phyloP scores from a whole-genome alignment of 768 basidiomycete species.

The Grammothele lineata region DNA sequence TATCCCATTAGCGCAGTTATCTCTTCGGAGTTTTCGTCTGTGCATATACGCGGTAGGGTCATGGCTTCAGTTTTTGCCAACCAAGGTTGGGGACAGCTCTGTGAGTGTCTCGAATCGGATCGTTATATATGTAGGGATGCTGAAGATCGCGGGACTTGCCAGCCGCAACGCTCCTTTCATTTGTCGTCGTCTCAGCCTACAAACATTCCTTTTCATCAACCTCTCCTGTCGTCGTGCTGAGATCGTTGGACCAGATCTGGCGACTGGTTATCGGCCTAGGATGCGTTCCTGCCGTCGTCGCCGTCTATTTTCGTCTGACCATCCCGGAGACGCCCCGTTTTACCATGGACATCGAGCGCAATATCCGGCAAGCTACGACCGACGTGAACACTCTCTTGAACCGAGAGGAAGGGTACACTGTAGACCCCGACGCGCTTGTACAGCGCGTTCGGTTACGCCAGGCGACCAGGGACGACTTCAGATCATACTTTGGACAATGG shows the following conservation, averaged over 20 bases:
- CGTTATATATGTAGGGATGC: not conserved
- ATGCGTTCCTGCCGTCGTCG: constrained; percentile 39
- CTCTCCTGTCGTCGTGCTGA: constrained; percentile 31
- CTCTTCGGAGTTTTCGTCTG: constrained; percentile 45
- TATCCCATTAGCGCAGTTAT: constrained; percentile 46
- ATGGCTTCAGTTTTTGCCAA: constrained; percentile 47
- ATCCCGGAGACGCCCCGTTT: constrained; percentile 47
- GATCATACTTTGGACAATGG: constrained; percentile 63
- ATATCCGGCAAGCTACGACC: constrained; percentile 37
- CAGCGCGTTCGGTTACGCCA: constrained; percentile 46
- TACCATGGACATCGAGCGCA: constrained; percentile 48
- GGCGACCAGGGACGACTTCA: constrained; percentile 50
- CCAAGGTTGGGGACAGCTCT: constrained; percentile 42
- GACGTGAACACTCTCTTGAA: constrained; percentile 39
- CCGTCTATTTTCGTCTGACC: constrained; percentile 44
- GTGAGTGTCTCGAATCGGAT: constrained; percentile 6
- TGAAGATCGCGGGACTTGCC: constrained; percentile 4
- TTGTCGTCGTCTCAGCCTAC: constrained; percentile 65
- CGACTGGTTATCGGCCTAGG: constrained; percentile 45
- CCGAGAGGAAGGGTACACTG: constrained; percentile 34
- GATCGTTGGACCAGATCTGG: constrained; percentile 57
- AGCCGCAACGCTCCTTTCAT: constrained; percentile 68
- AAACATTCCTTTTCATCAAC: constrained; percentile 53
- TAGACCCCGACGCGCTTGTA: constrained; percentile 52
- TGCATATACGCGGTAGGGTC: constrained; percentile 41